Percentiles rank a stretch among this genome's conserved stretches.
Evolutionary conservation across 257 asterid genomes (phyloP).

Genomic region (Haberlea rhodopensis): DNA sequence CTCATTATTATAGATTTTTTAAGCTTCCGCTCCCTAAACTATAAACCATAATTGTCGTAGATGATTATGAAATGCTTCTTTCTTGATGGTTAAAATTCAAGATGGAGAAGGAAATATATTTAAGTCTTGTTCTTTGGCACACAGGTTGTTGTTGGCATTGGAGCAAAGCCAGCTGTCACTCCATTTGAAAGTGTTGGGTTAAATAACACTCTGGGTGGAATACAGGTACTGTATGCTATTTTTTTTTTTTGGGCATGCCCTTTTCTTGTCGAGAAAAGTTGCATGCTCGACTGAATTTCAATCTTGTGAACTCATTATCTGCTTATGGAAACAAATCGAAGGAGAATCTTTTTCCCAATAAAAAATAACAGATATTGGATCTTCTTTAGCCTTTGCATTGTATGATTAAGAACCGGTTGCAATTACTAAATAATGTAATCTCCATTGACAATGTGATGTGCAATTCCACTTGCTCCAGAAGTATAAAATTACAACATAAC

Average conservation of each 20-base stretch:
- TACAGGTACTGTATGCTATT: conserved; percentile 51
- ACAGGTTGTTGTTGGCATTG: conserved; percentile 92
- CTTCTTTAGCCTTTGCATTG: neutral
- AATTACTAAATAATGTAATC: neutral
- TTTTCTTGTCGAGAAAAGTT: neutral
- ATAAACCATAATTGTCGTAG: neutral
- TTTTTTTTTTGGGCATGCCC: neutral
- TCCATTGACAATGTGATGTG: neutral
- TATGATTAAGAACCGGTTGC: neutral
- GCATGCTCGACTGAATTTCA: conserved; percentile 3
- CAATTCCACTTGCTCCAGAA: conserved; percentile 1
- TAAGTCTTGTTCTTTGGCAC: conserved; percentile 20
- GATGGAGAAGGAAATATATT: conserved; percentile 19
- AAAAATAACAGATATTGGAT: neutral
- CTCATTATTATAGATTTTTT: neutral
- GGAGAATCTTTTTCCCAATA: neutral
- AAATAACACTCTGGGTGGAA: conserved; percentile 72
- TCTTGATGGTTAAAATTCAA: conserved; percentile 10
- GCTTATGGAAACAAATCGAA: neutral
- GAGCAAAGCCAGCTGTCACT: conserved; percentile 82
- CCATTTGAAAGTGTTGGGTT: conserved; percentile 81
- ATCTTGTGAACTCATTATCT: conserved; percentile 6
- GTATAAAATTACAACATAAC: neutral
- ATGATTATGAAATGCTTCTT: conserved; percentile 5
- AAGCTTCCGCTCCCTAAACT: neutral